Evolutionary conservation across 257 asterid genomes (phyloP).

Genomic region (Solanum appendiculatum): DNA sequence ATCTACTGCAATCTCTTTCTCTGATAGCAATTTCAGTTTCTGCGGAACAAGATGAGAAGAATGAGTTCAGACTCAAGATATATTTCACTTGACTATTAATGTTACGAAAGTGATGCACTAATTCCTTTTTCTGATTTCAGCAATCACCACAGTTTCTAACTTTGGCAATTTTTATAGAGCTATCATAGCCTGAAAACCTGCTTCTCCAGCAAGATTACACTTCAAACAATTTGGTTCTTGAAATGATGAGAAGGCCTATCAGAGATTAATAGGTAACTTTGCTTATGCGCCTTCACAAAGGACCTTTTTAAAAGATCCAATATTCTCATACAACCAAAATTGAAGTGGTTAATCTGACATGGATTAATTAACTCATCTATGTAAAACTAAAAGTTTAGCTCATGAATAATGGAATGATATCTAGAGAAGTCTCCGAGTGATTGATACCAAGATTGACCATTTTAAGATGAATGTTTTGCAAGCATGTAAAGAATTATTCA

Average conservation of each 20-base stretch:
- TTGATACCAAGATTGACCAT: background rate
- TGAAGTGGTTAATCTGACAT: background rate
- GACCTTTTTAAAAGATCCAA: background rate
- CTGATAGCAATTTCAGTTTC: constrained; percentile 83
- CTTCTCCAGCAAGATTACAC: background rate
- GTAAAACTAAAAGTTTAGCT: background rate
- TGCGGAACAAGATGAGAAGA: constrained; percentile 22
- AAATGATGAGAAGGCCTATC: background rate
- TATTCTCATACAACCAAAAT: background rate
- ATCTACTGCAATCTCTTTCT: constrained; percentile 36
- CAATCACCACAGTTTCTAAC: background rate
- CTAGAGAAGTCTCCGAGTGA: background rate
- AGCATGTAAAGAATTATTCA: background rate
- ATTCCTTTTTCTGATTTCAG: background rate
- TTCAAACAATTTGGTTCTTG: background rate
- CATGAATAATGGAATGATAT: background rate
- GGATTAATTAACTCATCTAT: background rate
- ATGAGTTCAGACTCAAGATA: background rate
- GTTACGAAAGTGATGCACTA: background rate
- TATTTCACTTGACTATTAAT: background rate
- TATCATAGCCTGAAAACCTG: background rate
- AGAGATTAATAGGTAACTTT: background rate
- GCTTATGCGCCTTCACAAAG: background rate
- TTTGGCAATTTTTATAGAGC: background rate
- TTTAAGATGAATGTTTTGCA: background rate